phyloP scores from a whole-genome alignment of 1,284 basidiomycete genomes.

The Agroathelia rolfsii region DNA sequence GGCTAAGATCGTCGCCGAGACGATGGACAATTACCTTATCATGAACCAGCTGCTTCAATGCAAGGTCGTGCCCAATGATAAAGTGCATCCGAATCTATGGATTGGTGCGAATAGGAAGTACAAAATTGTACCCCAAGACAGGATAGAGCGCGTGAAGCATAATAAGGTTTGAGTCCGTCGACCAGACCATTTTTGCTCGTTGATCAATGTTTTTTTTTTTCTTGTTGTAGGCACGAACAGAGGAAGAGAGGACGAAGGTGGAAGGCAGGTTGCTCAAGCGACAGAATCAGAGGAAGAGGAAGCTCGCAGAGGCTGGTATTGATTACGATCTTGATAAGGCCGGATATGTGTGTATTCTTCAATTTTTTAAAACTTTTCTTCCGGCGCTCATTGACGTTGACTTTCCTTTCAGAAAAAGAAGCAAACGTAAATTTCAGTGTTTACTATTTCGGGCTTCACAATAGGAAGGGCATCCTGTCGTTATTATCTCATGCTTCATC shows the following conservation, averaged over 20 bases:
- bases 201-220: conserved; percentile 4
- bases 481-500: no score
- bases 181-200: conserved; percentile 1
- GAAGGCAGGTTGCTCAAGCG: conserved; percentile 68
- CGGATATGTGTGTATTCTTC: conserved; percentile 64
- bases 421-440: no score
- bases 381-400: no score
- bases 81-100: conserved; percentile 93
- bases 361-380: no score
- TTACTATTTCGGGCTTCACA: no score
- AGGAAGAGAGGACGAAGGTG: conserved; percentile 59
- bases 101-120: conserved; percentile 93
- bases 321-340: conserved; percentile 78
- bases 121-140: conserved; percentile 65
- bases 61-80: conserved; percentile 75
- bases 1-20: conserved; percentile 92
- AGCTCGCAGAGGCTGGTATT: conserved; percentile 78
- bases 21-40: conserved; percentile 98
- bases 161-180: conserved; percentile 57
- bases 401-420: no score
- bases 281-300: conserved; percentile 70
- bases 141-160: conserved; percentile 64
- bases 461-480: no score
- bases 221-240: conserved; percentile 55
- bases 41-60: conserved; percentile 90